phyloP scores from a whole-genome alignment of 306 rosid genomes.

The Quercus alba region DNA sequence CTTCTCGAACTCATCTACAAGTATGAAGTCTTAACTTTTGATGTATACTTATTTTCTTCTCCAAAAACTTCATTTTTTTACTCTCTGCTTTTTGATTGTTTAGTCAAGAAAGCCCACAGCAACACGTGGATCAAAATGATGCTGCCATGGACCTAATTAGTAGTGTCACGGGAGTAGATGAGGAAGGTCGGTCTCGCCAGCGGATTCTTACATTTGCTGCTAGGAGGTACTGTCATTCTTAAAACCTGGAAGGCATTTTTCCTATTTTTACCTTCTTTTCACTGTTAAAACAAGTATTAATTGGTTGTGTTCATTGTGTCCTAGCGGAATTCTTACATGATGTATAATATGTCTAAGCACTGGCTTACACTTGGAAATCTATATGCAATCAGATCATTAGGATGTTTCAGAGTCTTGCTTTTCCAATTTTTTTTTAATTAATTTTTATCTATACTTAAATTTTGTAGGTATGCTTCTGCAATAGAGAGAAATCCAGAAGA shows the following conservation, averaged over 20 bases:
- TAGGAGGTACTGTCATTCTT: conserved; percentile 56
- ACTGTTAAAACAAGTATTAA: not conserved
- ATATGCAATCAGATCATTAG: not conserved
- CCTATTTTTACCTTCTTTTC: not conserved
- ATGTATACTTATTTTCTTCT: not conserved
- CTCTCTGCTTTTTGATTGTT: conserved; percentile 22
- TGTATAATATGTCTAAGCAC: not conserved
- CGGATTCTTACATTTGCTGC: conserved; percentile 98
- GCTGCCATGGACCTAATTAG: conserved; percentile 93
- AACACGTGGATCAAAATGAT: conserved; percentile 54
- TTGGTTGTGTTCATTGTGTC: not conserved
- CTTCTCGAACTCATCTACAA: not conserved
- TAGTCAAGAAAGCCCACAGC: conserved; percentile 68
- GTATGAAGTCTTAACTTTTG: not conserved
- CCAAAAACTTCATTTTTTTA: not conserved
- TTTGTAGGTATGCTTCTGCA: conserved; percentile 88
- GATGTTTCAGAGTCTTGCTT: not conserved
- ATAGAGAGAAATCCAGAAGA: conserved; percentile 93
- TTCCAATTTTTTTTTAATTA: not conserved
- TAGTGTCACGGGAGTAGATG: conserved; percentile 82
- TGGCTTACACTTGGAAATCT: not conserved
- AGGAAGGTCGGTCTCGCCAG: conserved; percentile 97
- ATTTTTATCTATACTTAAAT: conserved; percentile 4
- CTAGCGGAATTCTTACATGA: not conserved
- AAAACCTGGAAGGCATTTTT: not conserved